These are phyloP conservation scores for Lentinula detonsa DNA, from an alignment of 768 basidiomycete genomes.

Conservation along the genomic window DNA sequence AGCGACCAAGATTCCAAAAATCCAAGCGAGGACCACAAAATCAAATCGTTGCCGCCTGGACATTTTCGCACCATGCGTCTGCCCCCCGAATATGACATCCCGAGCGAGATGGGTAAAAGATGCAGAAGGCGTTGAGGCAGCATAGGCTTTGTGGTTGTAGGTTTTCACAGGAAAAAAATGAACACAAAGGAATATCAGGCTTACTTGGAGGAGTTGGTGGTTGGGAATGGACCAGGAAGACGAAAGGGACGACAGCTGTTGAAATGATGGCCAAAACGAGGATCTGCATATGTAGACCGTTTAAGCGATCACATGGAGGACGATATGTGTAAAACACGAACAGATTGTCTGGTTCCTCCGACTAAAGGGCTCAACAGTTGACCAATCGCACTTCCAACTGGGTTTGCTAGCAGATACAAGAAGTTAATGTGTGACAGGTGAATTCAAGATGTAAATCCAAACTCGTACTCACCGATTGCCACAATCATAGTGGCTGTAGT, in stretches of 20 bases:
- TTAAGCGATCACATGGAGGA: not conserved
- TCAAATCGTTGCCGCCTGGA: constrained; percentile 61
- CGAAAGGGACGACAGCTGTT: constrained; percentile 52
- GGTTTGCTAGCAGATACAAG: constrained; percentile 47
- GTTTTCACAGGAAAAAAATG: not conserved
- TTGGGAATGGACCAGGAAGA: constrained; percentile 49
- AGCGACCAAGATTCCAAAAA: constrained; percentile 64
- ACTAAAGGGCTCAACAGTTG: constrained; percentile 67
- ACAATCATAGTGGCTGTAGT: constrained; percentile 70
- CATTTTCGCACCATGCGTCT: constrained; percentile 48
- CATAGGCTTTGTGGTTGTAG: constrained; percentile 42
- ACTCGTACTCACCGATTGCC: constrained; percentile 34
- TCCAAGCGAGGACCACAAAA: constrained; percentile 48
- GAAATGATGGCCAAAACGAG: constrained; percentile 67
- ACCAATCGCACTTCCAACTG: constrained; percentile 66
- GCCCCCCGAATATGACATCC: constrained; percentile 42
- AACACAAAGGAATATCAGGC: constrained; percentile 9
- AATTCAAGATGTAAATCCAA: not conserved
- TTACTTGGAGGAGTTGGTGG: constrained; percentile 80
- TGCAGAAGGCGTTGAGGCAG: constrained; percentile 56
- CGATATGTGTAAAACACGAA: constrained; percentile 24
- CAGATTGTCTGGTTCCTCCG: constrained; percentile 49
- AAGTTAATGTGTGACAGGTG: not conserved
- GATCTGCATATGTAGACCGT: constrained; percentile 34
- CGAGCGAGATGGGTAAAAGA: constrained; percentile 44